Evolutionary conservation across 345 rosid species (phyloP).

Genomic region (Cardamine occulta): DNA sequence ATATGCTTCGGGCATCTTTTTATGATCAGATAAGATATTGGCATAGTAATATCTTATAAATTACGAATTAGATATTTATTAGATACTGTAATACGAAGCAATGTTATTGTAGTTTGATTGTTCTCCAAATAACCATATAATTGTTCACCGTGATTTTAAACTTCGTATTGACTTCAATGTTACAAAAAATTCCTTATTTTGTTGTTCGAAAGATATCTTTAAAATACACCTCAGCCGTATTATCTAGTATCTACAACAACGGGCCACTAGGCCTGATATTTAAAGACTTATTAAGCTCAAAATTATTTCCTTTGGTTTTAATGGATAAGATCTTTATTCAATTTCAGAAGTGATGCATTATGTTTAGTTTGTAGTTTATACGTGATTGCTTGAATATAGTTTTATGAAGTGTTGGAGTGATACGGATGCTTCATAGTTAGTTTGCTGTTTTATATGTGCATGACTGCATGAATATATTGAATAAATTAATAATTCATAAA

Average conservation of each 20-base stretch:
- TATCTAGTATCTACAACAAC: neutral
- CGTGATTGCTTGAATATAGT: neutral
- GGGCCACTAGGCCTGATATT: neutral
- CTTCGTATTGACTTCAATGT: neutral
- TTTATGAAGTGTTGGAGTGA: no score
- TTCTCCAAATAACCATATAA: neutral
- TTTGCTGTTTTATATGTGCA: no score
- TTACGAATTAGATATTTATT: neutral
- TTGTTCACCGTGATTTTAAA: neutral
- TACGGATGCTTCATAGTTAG: no score
- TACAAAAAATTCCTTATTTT: neutral
- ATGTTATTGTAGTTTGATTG: no score
- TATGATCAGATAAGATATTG: no score
- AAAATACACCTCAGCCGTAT: neutral
- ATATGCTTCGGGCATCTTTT: neutral
- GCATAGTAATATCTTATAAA: no score
- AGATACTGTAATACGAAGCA: neutral
- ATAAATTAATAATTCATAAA: neutral
- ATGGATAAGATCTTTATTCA: no score
- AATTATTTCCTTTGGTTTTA: neutral
- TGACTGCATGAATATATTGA: no score
- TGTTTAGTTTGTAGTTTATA: neutral
- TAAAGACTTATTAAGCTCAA: neutral
- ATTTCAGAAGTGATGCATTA: neutral
- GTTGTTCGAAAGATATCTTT: neutral